These are phyloP conservation scores for Pythium scleroteichum DNA, from an alignment of 352 stramenopile species.

Conservation along the genomic window DNA sequence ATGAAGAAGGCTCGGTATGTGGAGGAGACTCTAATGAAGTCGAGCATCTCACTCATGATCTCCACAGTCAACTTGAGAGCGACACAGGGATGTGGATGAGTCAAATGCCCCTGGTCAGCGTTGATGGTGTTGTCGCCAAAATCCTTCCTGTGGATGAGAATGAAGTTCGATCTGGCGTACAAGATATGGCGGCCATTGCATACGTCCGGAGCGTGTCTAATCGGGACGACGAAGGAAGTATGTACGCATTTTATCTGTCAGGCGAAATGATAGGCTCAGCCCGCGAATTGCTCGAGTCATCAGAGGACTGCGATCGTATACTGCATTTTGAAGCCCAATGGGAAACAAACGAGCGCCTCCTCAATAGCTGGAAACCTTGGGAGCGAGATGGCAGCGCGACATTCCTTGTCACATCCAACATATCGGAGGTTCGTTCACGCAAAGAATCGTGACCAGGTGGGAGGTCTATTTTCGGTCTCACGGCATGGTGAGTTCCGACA, in stretches of 20 bases:
- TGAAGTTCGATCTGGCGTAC: constrained; percentile 20
- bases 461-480: constrained; percentile 14
- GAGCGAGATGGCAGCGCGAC: constrained; percentile 45
- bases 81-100: constrained; percentile 18
- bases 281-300: background rate
- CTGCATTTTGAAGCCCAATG: constrained; percentile 41
- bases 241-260: constrained; percentile 40
- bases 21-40: constrained; percentile 31
- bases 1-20: constrained; percentile 5
- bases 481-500: constrained; percentile 3
- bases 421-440: constrained; percentile 1
- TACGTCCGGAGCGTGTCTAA: constrained; percentile 31
- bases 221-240: constrained; percentile 9
- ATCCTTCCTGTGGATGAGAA: constrained; percentile 26
- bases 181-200: constrained; percentile 36
- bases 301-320: background rate
- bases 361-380: constrained; percentile 67
- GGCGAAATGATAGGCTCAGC: background rate
- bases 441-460: background rate
- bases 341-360: constrained; percentile 49
- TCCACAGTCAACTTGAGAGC: constrained; percentile 36
- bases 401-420: constrained; percentile 33
- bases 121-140: constrained; percentile 40
- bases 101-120: constrained; percentile 25
- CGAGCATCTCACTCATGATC: constrained; percentile 55